Evolutionary conservation across 345 rosid genomes (phyloP), one percentile per base, ranked within the genome.

Genomic region (Lepidium africanum): DNA sequence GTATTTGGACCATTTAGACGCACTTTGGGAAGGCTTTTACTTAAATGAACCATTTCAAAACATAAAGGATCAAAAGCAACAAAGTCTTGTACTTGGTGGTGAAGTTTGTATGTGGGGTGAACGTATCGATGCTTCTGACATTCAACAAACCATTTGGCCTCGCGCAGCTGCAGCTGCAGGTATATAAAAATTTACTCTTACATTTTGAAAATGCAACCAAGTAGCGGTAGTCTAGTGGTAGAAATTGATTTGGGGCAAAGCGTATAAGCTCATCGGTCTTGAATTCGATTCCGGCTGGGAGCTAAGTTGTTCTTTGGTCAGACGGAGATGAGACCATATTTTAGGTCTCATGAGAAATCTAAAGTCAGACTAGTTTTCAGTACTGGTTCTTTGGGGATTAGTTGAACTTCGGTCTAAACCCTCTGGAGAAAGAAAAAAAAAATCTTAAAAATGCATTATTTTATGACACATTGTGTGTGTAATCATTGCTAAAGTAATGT

Each of bases 91-190:
- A 72, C 70, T 88, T 32, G 96, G 96, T 27, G 91, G 96, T 11
- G 88, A 88, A 70, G 96, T 86, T 36, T 88, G 96, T 73, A 84
- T 84, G 88, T 88, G 92, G 96, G 96, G 89, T 27, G 92, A 86
- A 80, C 25, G 17, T 46, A 56, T 80, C 55, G 88, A 84, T 69
- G 85, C 68, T 40, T 88, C 95, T 8, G 83, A 86, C 63, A 83
- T 88, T 70, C 71, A 86, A 45, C 89, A 88, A 80, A 88, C 91
- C 39, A 86, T 88, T 71, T 88, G 95, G 95, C 95, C 95, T 58
- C 89, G 89, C 2, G 95, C 91, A 37, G 91, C 87, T 12, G 95
- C 91, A 49, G 91, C 89, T 37, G 95, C 95, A 61, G 94, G 91
- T 88, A 81, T 56, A 41, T 62, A 25, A 30, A 10, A 32, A 2